phyloP scores from a whole-genome alignment of 805 yeast species.

The Barnettozyma botsteinii region DNA sequence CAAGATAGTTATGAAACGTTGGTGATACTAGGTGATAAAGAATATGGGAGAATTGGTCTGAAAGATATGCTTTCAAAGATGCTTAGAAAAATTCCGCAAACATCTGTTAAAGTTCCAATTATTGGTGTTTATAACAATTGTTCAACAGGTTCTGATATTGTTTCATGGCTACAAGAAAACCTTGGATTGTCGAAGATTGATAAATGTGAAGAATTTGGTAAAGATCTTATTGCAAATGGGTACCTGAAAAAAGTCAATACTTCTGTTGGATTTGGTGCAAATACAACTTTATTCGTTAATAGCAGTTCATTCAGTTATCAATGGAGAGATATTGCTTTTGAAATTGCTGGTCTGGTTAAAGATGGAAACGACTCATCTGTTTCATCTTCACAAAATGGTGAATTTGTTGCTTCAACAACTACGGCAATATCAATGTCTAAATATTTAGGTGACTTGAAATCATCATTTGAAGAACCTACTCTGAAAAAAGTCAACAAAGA shows the following conservation, averaged over 20 bases:
- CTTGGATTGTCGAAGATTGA: conserved; percentile 41
- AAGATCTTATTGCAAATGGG: conserved; percentile 56
- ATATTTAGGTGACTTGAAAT: conserved; percentile 23
- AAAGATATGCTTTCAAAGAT: conserved; percentile 37
- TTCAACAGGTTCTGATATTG: conserved; percentile 54
- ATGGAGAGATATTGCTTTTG: conserved; percentile 70
- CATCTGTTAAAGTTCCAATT: conserved; percentile 56
- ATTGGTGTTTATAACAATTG: conserved; percentile 62
- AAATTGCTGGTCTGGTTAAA: conserved; percentile 35
- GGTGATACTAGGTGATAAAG: conserved; percentile 31
- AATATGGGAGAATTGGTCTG: conserved; percentile 35
- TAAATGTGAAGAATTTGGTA: conserved; percentile 69
- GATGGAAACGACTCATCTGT: conserved; percentile 6
- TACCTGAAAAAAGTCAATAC: conserved; percentile 47
- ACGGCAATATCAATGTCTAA: conserved; percentile 14
- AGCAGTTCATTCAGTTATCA: conserved; percentile 71
- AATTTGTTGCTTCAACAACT: conserved; percentile 19
- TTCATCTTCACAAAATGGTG: conserved; percentile 24
- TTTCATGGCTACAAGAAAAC: conserved; percentile 51
- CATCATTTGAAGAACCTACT: conserved; percentile 43
- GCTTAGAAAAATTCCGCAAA: conserved; percentile 45
- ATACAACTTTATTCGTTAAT: conserved; percentile 69
- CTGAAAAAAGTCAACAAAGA: conserved; percentile 50
- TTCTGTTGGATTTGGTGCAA: conserved; percentile 64
- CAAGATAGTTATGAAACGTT: conserved; percentile 22